Base-by-base conservation (phyloP, 2,329 filamentous ascomycete genomes). In the Fusarium keratoplasticum region DNA sequence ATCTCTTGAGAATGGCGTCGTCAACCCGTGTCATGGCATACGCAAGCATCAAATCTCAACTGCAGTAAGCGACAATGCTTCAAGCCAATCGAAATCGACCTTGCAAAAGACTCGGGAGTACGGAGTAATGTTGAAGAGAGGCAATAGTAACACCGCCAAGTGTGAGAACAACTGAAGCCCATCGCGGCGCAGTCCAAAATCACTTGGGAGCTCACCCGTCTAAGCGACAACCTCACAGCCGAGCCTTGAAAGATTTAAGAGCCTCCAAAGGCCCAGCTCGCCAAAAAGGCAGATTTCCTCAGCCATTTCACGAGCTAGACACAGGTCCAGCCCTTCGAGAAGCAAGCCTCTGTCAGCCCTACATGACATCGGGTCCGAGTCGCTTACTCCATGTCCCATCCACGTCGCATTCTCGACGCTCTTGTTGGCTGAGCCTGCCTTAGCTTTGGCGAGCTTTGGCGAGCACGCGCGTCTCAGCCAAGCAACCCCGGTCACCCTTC, bases 361-460 rank as follows among this genome's bases (percentile, higher is more conserved):
- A 50, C 52, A 38, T 54, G 35, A 64, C 27, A 59, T 61, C 27
- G 58, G 59, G 31, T 10, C 40, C 18, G 22, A 57, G 22, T n/a
- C 22, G 22, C 25, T 55, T 35, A 36, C 31, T 36, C 52, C 33
- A 33, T 57, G 52, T 29, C 22, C 58, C 58, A 29, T 40, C 27
- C 29, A 33, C 58, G 58, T 61, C 58, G 33, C 20, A 40, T 42
- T 44, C 27, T 22, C 35, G 22, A n/a, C 16, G 25, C 35, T 10
- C 29, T 59, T 57, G 55, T 72, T 65, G 70, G 69, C 61, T 70
- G 62, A 71, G 35, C 36, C 33, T 59, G 29, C 33, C 20, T 72
- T 75, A 74, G 66, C 62, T 44, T 58, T 58, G 61, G 61, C 61
- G 61, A 64, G 62, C 72, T 62, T 74, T 74, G 71, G 72, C 72